phyloP scores from a whole-genome alignment of 352 stramenopile genomes.

The Globisporangium heterothallicum region DNA sequence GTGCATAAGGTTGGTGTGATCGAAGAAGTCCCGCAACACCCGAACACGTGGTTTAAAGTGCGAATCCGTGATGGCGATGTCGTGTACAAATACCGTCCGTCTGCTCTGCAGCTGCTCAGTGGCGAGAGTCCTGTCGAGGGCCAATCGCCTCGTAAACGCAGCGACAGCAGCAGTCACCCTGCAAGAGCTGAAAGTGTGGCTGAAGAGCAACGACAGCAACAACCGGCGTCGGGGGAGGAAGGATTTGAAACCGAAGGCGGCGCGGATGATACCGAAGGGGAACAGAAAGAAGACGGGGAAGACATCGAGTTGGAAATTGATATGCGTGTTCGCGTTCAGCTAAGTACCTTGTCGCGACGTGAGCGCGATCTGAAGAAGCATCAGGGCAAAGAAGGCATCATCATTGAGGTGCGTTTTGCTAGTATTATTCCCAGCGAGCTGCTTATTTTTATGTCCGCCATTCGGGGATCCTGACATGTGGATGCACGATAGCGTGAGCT shows the following conservation, averaged over 20 bases:
- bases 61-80: constrained; percentile 77
- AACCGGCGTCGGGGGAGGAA: background rate
- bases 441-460: background rate
- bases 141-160: constrained; percentile 4
- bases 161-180: background rate
- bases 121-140: background rate
- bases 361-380: constrained; percentile 71
- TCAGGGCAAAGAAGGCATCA: constrained; percentile 56
- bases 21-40: constrained; percentile 75
- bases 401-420: constrained; percentile 39
- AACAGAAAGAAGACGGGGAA: constrained; percentile 41
- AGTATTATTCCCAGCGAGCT: no score
- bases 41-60: constrained; percentile 86
- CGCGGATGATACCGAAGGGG: constrained; percentile 26
- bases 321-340: constrained; percentile 49
- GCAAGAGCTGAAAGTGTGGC: constrained; percentile 12
- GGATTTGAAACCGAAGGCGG: constrained; percentile 22
- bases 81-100: constrained; percentile 86
- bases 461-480: background rate
- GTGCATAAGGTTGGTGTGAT: constrained; percentile 74
- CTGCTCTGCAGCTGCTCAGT: constrained; percentile 54
- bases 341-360: constrained; percentile 32
- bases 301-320: constrained; percentile 39
- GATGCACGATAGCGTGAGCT: constrained; percentile 13
- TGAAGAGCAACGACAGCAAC: constrained; percentile 7